Evolutionary conservation across 345 rosid species (phyloP), one percentile per base, ranked within the genome.

Genomic region (Brassica juncea): DNA sequence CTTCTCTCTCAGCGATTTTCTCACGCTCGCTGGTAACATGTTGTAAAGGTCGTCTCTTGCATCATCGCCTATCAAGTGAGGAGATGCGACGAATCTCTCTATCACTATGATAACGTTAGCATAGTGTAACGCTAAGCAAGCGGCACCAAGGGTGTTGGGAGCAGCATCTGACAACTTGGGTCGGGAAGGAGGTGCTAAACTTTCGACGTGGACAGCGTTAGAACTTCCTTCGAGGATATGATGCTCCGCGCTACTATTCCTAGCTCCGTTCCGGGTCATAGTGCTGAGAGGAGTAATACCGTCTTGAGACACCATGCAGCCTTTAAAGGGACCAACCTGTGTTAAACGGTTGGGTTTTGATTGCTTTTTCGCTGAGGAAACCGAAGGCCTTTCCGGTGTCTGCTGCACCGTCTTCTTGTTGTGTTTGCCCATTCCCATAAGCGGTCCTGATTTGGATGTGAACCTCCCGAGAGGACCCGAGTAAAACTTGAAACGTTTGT

Each of bases 31-130:
- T 0, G 99, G 97, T 76, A 96, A 78, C 99, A 96, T 90, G 72
- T 89, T 91, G 88, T 96, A 96, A 54, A 96, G 85, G 79, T 96
- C 99, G 81, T 93, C 97, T 74, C 98, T 88, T 19, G 98, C 99
- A 80, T 96, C 98, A 12, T 89, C 90, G n/a, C 99, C 92, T 60
- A 96, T 90, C 88, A 96, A 85, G 83, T 96, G 97, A 68, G 98
- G 98, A 76, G 99, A 88, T 49, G 92, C 90, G 23, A 87, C 97
- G 58, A 96, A 87, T 82, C 92, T 93, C 87, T 96, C 98, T 19
- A 93, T 89, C 62, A 93, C 86, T 70, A 89, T 86, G 63, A 96
- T 96, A 32, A 96, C 94, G 72, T 96, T 96, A 6, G 99, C 98
- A 66, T 93, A 96, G 80, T 93, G 99, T 79, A 96, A 84, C 15